Conservation (phyloP, 2,329 filamentous ascomycete species). For the Colletotrichum chrysophilum region DNA sequence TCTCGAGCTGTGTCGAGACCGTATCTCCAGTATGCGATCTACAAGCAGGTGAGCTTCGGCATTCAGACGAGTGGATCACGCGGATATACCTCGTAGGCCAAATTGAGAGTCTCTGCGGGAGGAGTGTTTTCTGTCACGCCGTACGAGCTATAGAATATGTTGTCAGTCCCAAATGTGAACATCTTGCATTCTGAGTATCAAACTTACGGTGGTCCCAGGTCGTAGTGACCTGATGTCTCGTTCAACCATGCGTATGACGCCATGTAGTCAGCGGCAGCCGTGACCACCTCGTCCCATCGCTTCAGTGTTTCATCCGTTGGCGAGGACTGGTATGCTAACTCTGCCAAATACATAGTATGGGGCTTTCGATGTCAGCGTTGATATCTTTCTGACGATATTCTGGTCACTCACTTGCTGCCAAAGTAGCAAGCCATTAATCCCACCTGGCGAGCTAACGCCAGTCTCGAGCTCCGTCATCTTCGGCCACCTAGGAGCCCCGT, state of each 20-base stretch:
- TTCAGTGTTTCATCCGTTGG: slow-evolving; percentile 42
- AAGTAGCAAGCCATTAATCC: slow-evolving; percentile 64
- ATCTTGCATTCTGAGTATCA: too few species aligned
- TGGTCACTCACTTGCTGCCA: slow-evolving; percentile 55
- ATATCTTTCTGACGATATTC: background rate
- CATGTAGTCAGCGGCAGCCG: slow-evolving; percentile 63
- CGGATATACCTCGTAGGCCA: slow-evolving; percentile 54
- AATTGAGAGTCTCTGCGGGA: slow-evolving; percentile 60
- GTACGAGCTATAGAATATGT: slow-evolving; percentile 36
- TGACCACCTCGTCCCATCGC: slow-evolving; percentile 59
- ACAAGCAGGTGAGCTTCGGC: background rate
- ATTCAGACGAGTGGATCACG: background rate
- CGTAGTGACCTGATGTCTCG: slow-evolving; percentile 53
- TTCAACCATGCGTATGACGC: slow-evolving; percentile 62
- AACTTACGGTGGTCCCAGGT: slow-evolving; percentile 46
- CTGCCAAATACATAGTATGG: slow-evolving; percentile 65
- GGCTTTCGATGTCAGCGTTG: slow-evolving; percentile 32
- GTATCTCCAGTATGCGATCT: slow-evolving; percentile 62
- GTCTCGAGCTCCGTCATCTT: slow-evolving; percentile 57
- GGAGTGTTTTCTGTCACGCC: slow-evolving; percentile 61
- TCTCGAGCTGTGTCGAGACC: slow-evolving; percentile 57
- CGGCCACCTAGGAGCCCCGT: slow-evolving; percentile 32
- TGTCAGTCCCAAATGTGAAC: too few species aligned
- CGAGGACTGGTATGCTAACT: slow-evolving; percentile 40
- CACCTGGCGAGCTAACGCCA: slow-evolving; percentile 44